Percentiles rank a stretch among this genome's conserved stretches.
These are phyloP conservation scores for Boletus subcaerulescens DNA, from an alignment of 768 basidiomycete species.

Conservation along the genomic window DNA sequence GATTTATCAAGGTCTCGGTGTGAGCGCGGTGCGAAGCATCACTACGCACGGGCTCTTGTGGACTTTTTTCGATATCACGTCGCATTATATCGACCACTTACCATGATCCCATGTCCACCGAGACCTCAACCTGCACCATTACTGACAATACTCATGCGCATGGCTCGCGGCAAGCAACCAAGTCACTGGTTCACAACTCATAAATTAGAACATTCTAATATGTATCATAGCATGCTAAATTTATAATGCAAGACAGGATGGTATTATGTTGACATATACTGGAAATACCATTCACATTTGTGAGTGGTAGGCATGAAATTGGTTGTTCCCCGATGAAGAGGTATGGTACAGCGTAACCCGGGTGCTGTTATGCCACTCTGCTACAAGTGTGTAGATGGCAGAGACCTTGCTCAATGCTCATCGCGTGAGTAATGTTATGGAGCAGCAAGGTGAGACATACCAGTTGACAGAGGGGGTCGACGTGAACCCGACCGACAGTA, in stretches of 20 bases:
- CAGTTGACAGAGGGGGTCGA: slow-evolving; percentile 15
- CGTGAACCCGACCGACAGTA: neutral
- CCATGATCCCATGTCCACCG: slow-evolving; percentile 29
- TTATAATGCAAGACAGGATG: slow-evolving; percentile 8
- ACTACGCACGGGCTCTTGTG: slow-evolving; percentile 92
- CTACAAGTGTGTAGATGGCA: slow-evolving; percentile 9
- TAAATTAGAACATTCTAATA: slow-evolving; percentile 15
- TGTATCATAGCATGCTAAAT: slow-evolving; percentile 27
- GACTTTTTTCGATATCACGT: slow-evolving; percentile 86
- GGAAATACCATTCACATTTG: neutral
- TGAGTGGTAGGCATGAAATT: neutral
- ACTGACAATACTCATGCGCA: slow-evolving; percentile 10
- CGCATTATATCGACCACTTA: slow-evolving; percentile 67
- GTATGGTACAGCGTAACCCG: slow-evolving; percentile 6
- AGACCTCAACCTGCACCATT: slow-evolving; percentile 1
- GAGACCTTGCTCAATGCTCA: slow-evolving; percentile 2
- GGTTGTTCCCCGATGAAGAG: neutral
- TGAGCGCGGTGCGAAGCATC: slow-evolving; percentile 88
- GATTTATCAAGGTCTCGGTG: slow-evolving; percentile 91
- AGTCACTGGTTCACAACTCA: slow-evolving; percentile 6
- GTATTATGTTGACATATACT: slow-evolving; percentile 3
- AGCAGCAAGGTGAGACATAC: slow-evolving; percentile 8
- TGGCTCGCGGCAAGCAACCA: slow-evolving; percentile 4
- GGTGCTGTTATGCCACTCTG: slow-evolving; percentile 5
- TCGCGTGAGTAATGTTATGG: neutral